These are phyloP conservation scores for Lindgomyces ingoldianus DNA, from an alignment of 495 filamentous ascomycete species.

Conservation along the genomic window DNA sequence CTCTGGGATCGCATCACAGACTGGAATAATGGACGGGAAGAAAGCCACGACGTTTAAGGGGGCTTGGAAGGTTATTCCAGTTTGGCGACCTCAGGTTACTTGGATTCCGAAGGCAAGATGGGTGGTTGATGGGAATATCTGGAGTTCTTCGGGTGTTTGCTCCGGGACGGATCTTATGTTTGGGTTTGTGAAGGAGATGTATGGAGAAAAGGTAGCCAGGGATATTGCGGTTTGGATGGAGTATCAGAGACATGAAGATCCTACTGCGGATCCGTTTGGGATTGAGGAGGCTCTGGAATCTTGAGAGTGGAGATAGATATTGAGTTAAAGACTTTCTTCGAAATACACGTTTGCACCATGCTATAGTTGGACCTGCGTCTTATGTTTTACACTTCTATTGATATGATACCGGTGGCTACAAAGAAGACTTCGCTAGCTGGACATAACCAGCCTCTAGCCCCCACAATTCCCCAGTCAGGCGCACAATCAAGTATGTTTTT, in stretches of 20 bases:
- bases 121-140: conserved; percentile 15
- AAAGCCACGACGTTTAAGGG: conserved; percentile 7
- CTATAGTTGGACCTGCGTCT: too few relatives aligned
- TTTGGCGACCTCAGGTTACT: neutral
- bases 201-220: neutral
- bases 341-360: too few relatives aligned
- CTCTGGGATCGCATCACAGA: neutral
- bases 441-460: too few relatives aligned
- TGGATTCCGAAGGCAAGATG: conserved; percentile 6
- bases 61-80: neutral
- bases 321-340: too few relatives aligned
- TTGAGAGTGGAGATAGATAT: too few relatives aligned
- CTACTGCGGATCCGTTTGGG: conserved; percentile 2
- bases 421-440: too few relatives aligned
- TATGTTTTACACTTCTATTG: too few relatives aligned
- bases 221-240: conserved; percentile 5
- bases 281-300: too few relatives aligned
- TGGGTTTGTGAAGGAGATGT: conserved; percentile 4
- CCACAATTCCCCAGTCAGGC: too few relatives aligned
- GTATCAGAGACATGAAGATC: neutral
- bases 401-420: too few relatives aligned
- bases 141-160: neutral
- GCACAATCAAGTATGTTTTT: too few relatives aligned
- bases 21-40: conserved; percentile 1
- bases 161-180: conserved; percentile 8